Percentiles rank a stretch among this genome's conserved stretches.
Conservation (phyloP, 805 yeast species). For the Wickerhamiella azyma region DNA sequence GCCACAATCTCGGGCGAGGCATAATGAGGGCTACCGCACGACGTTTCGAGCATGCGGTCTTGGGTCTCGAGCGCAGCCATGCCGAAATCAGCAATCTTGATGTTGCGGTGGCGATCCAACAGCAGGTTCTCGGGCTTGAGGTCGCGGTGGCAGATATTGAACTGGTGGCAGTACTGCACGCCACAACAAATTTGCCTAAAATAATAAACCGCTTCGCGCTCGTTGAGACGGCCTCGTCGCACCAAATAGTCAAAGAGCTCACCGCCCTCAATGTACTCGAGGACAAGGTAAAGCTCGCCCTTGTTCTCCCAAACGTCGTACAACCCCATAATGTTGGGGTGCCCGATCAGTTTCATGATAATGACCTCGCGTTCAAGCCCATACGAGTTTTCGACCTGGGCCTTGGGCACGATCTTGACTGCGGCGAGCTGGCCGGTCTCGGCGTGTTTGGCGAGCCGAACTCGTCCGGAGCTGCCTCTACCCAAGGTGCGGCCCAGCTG, state of each 20-base stretch:
- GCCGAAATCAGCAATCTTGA: constrained; percentile 96
- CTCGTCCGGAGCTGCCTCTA: constrained; percentile 93
- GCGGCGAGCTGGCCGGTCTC: constrained; percentile 85
- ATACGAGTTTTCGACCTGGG: constrained; percentile 59
- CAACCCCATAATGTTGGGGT: constrained; percentile 81
- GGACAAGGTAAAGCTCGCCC: constrained; percentile 75
- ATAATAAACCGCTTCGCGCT: constrained; percentile 77
- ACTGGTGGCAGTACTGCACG: constrained; percentile 69
- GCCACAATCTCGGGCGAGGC: constrained; percentile 97
- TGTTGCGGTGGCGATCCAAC: constrained; percentile 70
- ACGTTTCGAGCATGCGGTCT: constrained; percentile 74
- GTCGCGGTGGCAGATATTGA: constrained; percentile 81
- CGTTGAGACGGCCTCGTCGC: constrained; percentile 77
- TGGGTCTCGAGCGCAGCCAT: constrained; percentile 94
- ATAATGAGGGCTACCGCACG: constrained; percentile 97
- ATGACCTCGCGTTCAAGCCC: constrained; percentile 96
- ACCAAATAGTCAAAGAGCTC: constrained; percentile 87
- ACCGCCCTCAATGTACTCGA: constrained; percentile 96
- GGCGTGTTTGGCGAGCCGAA: constrained; percentile 76
- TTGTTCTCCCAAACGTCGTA: constrained; percentile 98
- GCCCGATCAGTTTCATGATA: constrained; percentile 89
- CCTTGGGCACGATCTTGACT: constrained; percentile 87
- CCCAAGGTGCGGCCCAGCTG: constrained; percentile 88
- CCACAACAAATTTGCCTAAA: constrained; percentile 79
- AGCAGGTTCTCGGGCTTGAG: constrained; percentile 69